Evolutionary conservation across 2,329 filamentous ascomycete genomes (phyloP), one percentile per base, ranked within the genome.

Genomic region (Exophiala xenobiotica): DNA sequence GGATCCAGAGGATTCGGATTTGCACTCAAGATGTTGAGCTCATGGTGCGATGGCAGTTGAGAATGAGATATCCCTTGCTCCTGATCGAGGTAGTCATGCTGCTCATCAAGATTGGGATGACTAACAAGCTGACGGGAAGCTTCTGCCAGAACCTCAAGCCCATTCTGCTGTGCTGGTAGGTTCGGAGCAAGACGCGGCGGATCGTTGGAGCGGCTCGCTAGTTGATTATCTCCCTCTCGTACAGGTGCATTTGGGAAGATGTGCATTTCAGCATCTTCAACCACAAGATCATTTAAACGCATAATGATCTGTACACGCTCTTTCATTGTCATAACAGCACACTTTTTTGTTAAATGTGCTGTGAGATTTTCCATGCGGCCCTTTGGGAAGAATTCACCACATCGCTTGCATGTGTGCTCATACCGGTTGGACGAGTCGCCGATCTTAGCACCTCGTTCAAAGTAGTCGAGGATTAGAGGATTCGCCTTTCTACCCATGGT

Each of bases 351-450:
- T 49, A 96, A 78, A 66, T 96, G 91, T 56, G 79, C 85, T 37
- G 83, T 87, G 54, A 96, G 73, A 63, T 83, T 88, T 65, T 96
- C 91, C 64, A 89, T 86, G 56, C 91, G 83, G 55, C 91, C 91
- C 67, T 95, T 95, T 57, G 89, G 87, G 58, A 96, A 96, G 69
- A 87, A 86, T 70, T 93, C 87, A 60, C 89, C 89, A 68, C 90
- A 95, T 60, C 84, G 79, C 69, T 88, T 92, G 80, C 90, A 96
- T 9, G 88, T 93, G 67, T 96, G 89, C 63, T 89, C 85, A 67
- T 96, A 96, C 52, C 91, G 83, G 69, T 95, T 96, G 74, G 88
- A 93, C 59, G 88, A 86, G 72, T 96, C 90, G 66, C 86, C 83
- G 63, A 96, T 80, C 73, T 96, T 96, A 31, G 83, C 81, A 7